These are phyloP conservation scores for Stagonosporopsis rhizophila DNA, from an alignment of 2,329 filamentous ascomycete species.

Conservation along the genomic window DNA sequence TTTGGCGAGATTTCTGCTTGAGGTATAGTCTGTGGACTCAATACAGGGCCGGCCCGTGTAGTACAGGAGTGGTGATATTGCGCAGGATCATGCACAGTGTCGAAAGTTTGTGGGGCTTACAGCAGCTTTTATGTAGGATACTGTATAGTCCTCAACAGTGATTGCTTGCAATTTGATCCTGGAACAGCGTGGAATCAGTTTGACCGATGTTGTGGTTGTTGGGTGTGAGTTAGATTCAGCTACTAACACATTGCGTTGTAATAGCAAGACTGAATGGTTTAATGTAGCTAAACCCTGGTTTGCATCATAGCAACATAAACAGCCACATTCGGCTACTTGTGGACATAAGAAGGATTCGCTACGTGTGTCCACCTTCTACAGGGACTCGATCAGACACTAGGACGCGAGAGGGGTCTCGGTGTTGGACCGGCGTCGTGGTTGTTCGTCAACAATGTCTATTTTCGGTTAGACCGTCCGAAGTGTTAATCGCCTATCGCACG, in stretches of 20 bases:
- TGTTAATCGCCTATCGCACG: conserved; percentile 28
- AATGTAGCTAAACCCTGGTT: conserved; percentile 20
- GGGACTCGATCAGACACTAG: conserved; percentile 12
- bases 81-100: not conserved
- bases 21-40: conserved; percentile 19
- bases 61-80: conserved; percentile 19
- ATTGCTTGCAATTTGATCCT: not conserved
- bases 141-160: not conserved
- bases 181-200: not conserved
- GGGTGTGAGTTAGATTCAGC: not conserved
- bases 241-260: conserved; percentile 20
- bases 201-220: not conserved
- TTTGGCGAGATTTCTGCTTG: conserved; percentile 28
- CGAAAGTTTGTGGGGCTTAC: not conserved
- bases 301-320: conserved; percentile 25
- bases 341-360: not conserved
- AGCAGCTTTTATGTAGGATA: not conserved
- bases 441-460: conserved; percentile 42
- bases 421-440: conserved; percentile 29
- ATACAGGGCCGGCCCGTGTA: conserved; percentile 28
- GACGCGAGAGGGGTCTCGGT: conserved; percentile 36
- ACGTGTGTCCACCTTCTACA: not conserved
- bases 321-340: conserved; percentile 25
- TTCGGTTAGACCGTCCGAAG: conserved; percentile 31
- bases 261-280: conserved; percentile 10